Evolutionary conservation across 2,329 filamentous ascomycete genomes (phyloP).

Genomic region (Catunica adiposa): DNA sequence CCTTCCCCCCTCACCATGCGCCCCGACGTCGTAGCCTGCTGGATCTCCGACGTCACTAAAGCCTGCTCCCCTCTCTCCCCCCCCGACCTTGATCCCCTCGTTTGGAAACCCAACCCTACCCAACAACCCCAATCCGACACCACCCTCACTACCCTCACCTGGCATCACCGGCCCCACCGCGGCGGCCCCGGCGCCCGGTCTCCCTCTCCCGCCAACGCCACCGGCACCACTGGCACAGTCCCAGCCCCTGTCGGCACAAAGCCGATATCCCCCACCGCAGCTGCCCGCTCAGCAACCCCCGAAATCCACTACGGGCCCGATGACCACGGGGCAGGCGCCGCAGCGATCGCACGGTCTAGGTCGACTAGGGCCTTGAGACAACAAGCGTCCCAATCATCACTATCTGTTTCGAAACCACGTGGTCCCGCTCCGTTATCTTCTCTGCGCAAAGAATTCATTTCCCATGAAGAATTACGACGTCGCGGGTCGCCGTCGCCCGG

Average conservation of each 20-base stretch:
- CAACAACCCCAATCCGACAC: constrained; percentile 7
- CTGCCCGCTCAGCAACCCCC: not conserved
- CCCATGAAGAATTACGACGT: constrained; percentile 8
- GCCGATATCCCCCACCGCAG: not conserved
- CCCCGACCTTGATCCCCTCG: constrained; percentile 8
- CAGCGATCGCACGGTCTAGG: too few species aligned
- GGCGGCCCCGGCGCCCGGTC: constrained; percentile 5
- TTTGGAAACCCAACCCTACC: constrained; percentile 10
- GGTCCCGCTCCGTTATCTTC: constrained; percentile 8
- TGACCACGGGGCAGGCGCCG: constrained; percentile 2
- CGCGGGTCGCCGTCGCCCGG: constrained; percentile 7
- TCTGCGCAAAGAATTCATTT: constrained; percentile 11
- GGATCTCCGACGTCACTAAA: constrained; percentile 11
- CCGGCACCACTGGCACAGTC: not conserved
- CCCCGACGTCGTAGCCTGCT: constrained; percentile 11
- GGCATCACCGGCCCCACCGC: constrained; percentile 10
- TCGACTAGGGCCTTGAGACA: constrained; percentile 1
- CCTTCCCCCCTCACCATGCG: constrained; percentile 6
- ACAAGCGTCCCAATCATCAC: constrained; percentile 4
- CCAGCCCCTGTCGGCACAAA: not conserved
- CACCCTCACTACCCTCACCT: constrained; percentile 8
- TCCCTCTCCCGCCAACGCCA: not conserved
- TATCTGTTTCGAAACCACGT: not conserved
- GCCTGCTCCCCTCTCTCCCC: constrained; percentile 7
- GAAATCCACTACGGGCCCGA: not conserved